Evolutionary conservation across 306 rosid species (phyloP).

Genomic region (Alnus rubra): DNA sequence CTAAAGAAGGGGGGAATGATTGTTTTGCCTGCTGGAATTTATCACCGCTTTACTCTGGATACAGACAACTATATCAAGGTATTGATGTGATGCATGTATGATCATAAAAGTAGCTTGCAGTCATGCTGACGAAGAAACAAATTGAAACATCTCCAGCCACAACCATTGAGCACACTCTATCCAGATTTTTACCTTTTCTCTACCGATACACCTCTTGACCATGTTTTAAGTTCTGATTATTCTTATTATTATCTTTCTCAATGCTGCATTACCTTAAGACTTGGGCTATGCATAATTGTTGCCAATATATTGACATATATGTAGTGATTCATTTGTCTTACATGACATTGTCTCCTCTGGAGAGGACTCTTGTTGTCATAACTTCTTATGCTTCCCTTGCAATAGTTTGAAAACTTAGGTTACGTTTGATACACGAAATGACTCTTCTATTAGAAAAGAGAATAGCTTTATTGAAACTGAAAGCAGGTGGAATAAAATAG

Average conservation of each 20-base stretch:
- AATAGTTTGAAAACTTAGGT: not conserved
- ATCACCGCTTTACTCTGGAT: constrained; percentile 96
- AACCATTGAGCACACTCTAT: not conserved
- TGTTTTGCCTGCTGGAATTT: constrained; percentile 95
- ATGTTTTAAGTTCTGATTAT: not conserved
- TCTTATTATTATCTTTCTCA: not conserved
- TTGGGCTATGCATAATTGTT: not conserved
- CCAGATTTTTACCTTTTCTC: not conserved
- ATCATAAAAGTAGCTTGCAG: not conserved
- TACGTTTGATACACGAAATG: no score
- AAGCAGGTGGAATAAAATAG: no score
- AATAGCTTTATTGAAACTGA: no score
- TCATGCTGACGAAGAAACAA: not conserved
- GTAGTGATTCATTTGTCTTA: not conserved
- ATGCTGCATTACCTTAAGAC: not conserved
- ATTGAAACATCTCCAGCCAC: not conserved
- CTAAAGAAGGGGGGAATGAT: constrained; percentile 95
- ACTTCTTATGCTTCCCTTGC: not conserved
- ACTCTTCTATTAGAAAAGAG: no score
- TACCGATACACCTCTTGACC: not conserved
- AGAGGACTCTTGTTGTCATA: not conserved
- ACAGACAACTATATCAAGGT: constrained; percentile 92
- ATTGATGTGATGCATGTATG: constrained; percentile 24
- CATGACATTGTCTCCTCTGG: not conserved
- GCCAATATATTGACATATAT: not conserved